Conservation (phyloP, 177 flowering plant species). For the Vitis hybrid region DNA sequence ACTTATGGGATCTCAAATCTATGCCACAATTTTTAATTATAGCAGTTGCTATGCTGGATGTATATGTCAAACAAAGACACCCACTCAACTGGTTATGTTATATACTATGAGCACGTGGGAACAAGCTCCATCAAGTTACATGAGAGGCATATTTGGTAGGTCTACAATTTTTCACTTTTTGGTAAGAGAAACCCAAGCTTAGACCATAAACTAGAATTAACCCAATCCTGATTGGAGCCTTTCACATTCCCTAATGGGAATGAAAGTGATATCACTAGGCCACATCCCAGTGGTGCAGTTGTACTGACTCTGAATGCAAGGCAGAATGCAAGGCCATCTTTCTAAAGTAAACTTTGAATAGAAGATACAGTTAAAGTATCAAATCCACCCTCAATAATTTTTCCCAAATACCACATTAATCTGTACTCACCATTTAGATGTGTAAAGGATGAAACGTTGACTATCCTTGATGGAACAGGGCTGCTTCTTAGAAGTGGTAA, state of each 20-base stretch:
- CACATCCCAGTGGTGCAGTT: too few relatives aligned
- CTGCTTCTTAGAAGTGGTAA: conserved; percentile 79
- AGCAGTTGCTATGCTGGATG: not conserved
- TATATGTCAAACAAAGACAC: not conserved
- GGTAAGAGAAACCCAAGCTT: too few relatives aligned
- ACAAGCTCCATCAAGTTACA: too few relatives aligned
- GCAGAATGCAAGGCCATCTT: too few relatives aligned
- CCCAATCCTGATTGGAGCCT: too few relatives aligned
- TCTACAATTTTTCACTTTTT: too few relatives aligned
- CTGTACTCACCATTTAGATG: conserved; percentile 69
- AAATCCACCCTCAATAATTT: not conserved
- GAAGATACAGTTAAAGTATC: not conserved
- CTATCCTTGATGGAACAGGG: conserved; percentile 72
- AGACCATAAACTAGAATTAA: too few relatives aligned
- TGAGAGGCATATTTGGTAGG: too few relatives aligned
- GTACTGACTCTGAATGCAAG: too few relatives aligned
- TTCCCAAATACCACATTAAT: not conserved
- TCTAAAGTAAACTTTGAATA: not conserved
- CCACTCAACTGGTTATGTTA: not conserved
- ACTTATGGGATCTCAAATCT: not conserved
- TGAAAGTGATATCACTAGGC: too few relatives aligned
- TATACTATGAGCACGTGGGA: too few relatives aligned
- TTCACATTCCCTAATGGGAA: too few relatives aligned
- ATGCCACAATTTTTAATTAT: not conserved
- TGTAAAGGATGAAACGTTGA: conserved; percentile 89